These are phyloP conservation scores for Penicillium salamii DNA, from an alignment of 495 filamentous ascomycete species.

Conservation along the genomic window DNA sequence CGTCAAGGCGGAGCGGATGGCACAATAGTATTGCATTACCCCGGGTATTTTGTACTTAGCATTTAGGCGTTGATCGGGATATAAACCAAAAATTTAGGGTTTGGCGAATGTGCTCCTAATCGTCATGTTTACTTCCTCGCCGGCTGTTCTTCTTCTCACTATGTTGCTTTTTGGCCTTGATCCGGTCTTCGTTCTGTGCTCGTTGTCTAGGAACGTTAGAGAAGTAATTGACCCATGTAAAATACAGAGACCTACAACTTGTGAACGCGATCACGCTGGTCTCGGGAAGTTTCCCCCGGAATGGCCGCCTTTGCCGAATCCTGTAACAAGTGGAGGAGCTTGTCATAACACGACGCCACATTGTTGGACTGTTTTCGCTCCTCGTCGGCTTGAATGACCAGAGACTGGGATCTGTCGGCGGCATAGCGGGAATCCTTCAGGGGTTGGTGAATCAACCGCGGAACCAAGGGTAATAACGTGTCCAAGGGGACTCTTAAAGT, in stretches of 20 bases:
- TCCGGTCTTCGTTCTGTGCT: slow-evolving; percentile 63
- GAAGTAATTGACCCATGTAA: not conserved
- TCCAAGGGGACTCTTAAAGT: slow-evolving; percentile 64
- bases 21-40: slow-evolving; percentile 18
- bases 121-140: slow-evolving; percentile 46
- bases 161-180: slow-evolving; percentile 73
- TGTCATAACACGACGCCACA: slow-evolving; percentile 59
- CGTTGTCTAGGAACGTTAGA: slow-evolving; percentile 48
- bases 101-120: slow-evolving; percentile 24
- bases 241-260: slow-evolving; percentile 53
- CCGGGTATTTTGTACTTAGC: slow-evolving; percentile 12
- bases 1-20: slow-evolving; percentile 34
- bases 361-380: slow-evolving; percentile 65
- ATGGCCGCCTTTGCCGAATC: slow-evolving; percentile 51
- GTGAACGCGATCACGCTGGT: slow-evolving; percentile 56
- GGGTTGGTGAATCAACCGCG: slow-evolving; percentile 60
- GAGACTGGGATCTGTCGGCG: slow-evolving; percentile 56
- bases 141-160: slow-evolving; percentile 77
- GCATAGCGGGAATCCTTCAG: slow-evolving; percentile 70
- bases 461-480: slow-evolving; percentile 60
- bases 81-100: slow-evolving; percentile 17
- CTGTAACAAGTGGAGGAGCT: slow-evolving; percentile 57
- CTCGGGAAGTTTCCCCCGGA: slow-evolving; percentile 63
- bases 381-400: slow-evolving; percentile 68
- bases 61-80: slow-evolving; percentile 24